phyloP scores from a whole-genome alignment of 2,329 filamentous ascomycete genomes.

The Bipolaris sorokiniana region DNA sequence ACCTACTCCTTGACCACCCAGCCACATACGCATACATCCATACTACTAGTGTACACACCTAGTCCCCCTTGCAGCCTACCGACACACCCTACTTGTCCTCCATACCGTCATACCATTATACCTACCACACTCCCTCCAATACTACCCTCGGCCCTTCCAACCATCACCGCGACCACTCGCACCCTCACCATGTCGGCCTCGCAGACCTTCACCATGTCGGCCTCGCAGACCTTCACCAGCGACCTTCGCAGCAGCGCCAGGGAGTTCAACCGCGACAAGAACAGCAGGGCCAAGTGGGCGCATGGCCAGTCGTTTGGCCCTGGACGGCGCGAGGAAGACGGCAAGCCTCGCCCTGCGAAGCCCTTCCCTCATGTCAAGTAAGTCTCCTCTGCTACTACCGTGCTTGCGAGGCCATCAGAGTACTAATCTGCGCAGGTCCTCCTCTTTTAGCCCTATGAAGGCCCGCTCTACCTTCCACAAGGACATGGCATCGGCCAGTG shows the following conservation, averaged over 20 bases:
- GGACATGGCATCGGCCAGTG: constrained; percentile 52
- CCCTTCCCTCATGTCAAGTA: constrained; percentile 39
- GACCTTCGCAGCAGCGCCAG: constrained; percentile 63
- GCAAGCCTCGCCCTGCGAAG: constrained; percentile 47
- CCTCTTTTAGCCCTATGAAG: constrained; percentile 39
- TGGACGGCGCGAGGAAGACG: constrained; percentile 45
- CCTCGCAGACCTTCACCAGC: constrained; percentile 55
- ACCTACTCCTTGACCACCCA: constrained; percentile 21
- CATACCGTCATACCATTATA: not conserved
- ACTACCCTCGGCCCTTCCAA: constrained; percentile 1
- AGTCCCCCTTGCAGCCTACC: not conserved
- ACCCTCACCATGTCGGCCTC: constrained; percentile 52
- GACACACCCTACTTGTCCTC: not conserved
- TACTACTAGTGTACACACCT: constrained; percentile 7
- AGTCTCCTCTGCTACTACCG: constrained; percentile 14
- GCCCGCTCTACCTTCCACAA: constrained; percentile 49
- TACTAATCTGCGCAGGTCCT: constrained; percentile 30
- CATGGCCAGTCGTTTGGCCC: constrained; percentile 52
- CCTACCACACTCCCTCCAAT: not conserved
- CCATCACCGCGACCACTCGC: constrained; percentile 8
- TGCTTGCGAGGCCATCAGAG: not conserved
- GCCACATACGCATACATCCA: constrained; percentile 20
- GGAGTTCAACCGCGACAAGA: constrained; percentile 59
- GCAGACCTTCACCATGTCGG: constrained; percentile 55
- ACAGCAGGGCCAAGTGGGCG: constrained; percentile 59